Evolutionary conservation across 23 red algal species (phyloP), one percentile per base, ranked within the genome.

Genomic region (Cyanidium caldarium): DNA sequence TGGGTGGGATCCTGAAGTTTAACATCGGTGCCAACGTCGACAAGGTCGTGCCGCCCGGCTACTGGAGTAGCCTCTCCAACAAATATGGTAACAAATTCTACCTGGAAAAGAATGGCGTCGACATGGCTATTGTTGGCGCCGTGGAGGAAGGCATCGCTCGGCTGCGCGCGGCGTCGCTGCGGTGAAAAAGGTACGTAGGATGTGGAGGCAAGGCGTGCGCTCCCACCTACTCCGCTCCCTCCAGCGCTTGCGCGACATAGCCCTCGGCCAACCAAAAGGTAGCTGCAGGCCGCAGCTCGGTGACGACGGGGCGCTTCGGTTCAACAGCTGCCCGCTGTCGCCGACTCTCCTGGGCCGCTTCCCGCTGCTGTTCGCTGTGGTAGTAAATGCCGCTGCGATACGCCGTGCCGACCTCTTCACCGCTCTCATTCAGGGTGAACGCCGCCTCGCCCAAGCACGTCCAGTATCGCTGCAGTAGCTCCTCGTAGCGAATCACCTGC

Each of bases 81-180:
- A 84, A 73, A 33, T 98, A 98, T 76, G 92, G 92, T 10, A 88
- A 98, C 58, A 85, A 98, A 78, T 88, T 98, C 56, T 88, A 79
- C 77, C 69, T 88, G 14, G 65, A 86, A 43, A 72, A 86, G 75
- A 86, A 98, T 68, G 79, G 92, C 34, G 80, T 83, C 39, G 84
- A 86, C 31, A 33, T 67, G 23, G 79, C 91, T n/a, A 96, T 96
- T 41, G 58, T 88, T 28, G 68, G 79, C 69, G 69, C 84, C 14
- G 66, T 87, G 39, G 83, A 88, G 43, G 51, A 61, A 21, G 51
- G n/a, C 5, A 5, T 25, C n/a, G 51, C 7, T 10, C n/a, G 31
- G 21, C 19, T 61, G 7, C 7, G 51, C 7, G 7, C 51, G 23
- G 31, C 51, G n/a, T 61, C n/a, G n/a, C n/a, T n/a, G n/a, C n/a